Conservation (phyloP, 345 rosid genomes). For the Dimocarpus longan region DNA sequence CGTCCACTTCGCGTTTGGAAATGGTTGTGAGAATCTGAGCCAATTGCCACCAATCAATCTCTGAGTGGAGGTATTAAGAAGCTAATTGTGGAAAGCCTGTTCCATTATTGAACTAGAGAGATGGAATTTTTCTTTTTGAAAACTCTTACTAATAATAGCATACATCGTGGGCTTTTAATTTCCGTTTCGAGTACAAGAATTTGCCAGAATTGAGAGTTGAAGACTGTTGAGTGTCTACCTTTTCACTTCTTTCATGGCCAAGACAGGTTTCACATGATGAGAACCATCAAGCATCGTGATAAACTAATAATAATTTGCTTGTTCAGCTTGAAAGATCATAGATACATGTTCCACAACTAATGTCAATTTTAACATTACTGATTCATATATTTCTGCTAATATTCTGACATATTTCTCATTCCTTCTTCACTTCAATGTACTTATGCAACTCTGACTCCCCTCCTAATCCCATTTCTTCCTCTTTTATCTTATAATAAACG, state of each 20-base stretch:
- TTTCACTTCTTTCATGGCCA: neutral
- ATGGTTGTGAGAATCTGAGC: slow-evolving; percentile 32
- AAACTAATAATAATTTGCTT: no score
- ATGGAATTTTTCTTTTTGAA: neutral
- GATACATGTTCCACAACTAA: no score
- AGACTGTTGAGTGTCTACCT: neutral
- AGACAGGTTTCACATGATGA: neutral
- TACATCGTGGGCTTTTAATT: neutral
- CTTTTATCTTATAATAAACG: no score
- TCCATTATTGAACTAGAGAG: neutral
- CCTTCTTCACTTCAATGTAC: no score
- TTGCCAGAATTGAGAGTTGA: neutral
- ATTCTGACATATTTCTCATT: no score
- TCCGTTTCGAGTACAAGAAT: neutral
- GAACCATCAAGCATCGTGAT: no score
- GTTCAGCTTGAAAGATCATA: no score
- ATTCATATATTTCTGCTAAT: no score
- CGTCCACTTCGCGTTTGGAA: slow-evolving; percentile 23
- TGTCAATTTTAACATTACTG: no score
- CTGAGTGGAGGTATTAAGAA: neutral
- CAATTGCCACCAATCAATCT: slow-evolving; percentile 20
- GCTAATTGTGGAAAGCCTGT: slow-evolving; percentile 19
- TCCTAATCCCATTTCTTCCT: no score
- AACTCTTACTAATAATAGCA: neutral
- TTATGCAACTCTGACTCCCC: no score